Evolutionary conservation across 2,329 filamentous ascomycete species (phyloP).

Genomic region (Ophiostoma fasciatum): DNA sequence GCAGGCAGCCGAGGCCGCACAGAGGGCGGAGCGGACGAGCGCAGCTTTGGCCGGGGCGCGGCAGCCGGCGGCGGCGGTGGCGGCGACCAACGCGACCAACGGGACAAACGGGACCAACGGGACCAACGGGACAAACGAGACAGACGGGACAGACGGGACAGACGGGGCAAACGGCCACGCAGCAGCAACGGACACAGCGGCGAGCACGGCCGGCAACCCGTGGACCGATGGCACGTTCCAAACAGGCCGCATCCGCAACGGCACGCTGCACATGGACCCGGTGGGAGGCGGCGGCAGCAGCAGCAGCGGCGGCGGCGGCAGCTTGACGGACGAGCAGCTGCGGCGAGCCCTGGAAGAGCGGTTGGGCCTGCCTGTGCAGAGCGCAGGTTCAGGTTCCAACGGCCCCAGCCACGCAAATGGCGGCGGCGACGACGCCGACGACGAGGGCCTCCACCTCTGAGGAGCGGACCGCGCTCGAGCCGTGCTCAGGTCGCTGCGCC

Average conservation of each 20-base stretch:
- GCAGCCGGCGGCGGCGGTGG: neutral
- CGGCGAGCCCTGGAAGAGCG: conserved; percentile 38
- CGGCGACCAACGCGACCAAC: neutral
- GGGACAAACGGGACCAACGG: neutral
- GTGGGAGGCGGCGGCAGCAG: conserved; percentile 5
- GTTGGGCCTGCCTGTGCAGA: conserved; percentile 24
- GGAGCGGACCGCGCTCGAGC: too few species aligned
- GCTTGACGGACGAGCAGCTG: conserved; percentile 44
- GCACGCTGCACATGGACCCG: conserved; percentile 30
- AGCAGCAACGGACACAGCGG: neutral
- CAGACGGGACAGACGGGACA: neutral
- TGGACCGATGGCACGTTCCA: conserved; percentile 52
- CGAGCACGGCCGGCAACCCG: conserved; percentile 22
- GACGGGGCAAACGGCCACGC: neutral
- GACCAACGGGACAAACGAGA: neutral
- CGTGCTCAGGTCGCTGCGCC: too few species aligned
- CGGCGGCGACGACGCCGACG: conserved; percentile 31
- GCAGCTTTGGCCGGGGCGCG: conserved; percentile 1
- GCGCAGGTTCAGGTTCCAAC: neutral
- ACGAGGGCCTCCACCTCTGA: conserved; percentile 50
- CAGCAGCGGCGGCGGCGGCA: conserved; percentile 23
- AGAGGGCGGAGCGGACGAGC: conserved; percentile 3
- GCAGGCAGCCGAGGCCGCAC: conserved; percentile 4
- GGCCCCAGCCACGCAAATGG: conserved; percentile 24
- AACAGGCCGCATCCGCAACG: conserved; percentile 39